These are phyloP conservation scores for Botrytis porri DNA, from an alignment of 2,329 filamentous ascomycete genomes.

Conservation along the genomic window DNA sequence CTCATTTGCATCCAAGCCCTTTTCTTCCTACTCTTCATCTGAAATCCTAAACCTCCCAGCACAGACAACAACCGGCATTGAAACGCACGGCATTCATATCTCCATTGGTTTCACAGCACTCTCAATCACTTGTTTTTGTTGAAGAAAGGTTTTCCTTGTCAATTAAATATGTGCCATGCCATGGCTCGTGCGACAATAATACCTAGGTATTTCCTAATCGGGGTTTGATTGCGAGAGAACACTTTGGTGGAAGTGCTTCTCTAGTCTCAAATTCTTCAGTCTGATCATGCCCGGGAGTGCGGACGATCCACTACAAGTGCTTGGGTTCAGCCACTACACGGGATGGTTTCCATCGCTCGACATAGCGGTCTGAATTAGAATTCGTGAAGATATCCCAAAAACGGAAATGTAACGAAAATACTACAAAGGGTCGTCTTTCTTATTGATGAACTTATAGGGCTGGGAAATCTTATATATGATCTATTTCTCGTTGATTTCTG, in stretches of 20 bases:
- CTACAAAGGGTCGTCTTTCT: neutral
- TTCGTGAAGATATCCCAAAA: slow-evolving; percentile 3
- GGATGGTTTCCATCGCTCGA: neutral
- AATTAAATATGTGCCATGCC: neutral
- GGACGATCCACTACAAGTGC: neutral
- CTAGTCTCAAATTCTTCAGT: neutral
- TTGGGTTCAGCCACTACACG: neutral
- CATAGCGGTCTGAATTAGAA: neutral
- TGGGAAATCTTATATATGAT: neutral
- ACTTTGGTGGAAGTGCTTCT: neutral
- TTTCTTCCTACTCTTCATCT: neutral
- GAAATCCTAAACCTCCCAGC: neutral
- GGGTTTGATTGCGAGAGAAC: neutral
- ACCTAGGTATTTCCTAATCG: neutral
- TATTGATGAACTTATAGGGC: neutral
- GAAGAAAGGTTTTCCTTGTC: neutral
- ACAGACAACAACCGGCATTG: neutral
- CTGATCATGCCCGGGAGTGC: neutral
- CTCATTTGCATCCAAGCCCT: neutral
- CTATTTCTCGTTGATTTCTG: neutral
- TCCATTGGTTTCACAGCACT: neutral
- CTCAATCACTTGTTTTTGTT: neutral
- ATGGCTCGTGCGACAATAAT: slow-evolving; percentile 1
- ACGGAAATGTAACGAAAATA: neutral
- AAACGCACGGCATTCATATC: neutral